A percentile compares a stretch with the other conserved stretches of the same genome.
phyloP scores from a whole-genome alignment of 805 yeast genomes.

The Yarrowia divulgata region DNA sequence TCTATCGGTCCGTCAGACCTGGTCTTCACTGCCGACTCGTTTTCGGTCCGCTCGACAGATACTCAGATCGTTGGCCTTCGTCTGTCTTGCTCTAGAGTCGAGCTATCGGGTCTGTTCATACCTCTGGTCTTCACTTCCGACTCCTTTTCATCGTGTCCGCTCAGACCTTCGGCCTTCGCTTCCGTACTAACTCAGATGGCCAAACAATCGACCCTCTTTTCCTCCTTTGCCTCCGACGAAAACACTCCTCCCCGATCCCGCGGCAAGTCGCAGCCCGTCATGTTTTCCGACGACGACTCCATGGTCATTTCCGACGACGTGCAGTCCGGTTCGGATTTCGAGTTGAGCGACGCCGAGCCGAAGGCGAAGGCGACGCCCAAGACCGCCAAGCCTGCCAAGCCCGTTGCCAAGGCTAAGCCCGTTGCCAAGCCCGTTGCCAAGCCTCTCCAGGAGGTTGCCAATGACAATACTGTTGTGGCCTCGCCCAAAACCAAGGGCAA shows the following conservation, averaged over 20 bases:
- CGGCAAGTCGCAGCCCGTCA: slow-evolving; percentile 13
- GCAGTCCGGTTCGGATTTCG: slow-evolving; percentile 7
- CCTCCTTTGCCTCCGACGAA: slow-evolving; percentile 25
- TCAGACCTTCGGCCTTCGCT: slow-evolving; percentile 9
- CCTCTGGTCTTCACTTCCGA: neutral
- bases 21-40: no score
- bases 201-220: slow-evolving; percentile 14
- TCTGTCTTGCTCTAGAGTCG: neutral
- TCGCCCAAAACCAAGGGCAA: slow-evolving; percentile 13
- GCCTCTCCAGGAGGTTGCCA: slow-evolving; percentile 28
- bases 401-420: no score
- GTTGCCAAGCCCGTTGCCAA: neutral
- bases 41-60: no score
- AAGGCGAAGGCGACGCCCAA: neutral
- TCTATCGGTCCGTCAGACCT: no score
- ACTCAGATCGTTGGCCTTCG: neutral
- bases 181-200: slow-evolving; percentile 25
- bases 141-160: neutral
- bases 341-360: slow-evolving; percentile 2
- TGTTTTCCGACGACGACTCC: slow-evolving; percentile 29
- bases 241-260: slow-evolving; percentile 19
- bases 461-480: neutral
- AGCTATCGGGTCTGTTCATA: no score
- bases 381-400: slow-evolving; percentile 8
- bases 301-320: slow-evolving; percentile 15